Evolutionary conservation across 495 filamentous ascomycete species (phyloP).

Genomic region (Neohortaea acidophila): DNA sequence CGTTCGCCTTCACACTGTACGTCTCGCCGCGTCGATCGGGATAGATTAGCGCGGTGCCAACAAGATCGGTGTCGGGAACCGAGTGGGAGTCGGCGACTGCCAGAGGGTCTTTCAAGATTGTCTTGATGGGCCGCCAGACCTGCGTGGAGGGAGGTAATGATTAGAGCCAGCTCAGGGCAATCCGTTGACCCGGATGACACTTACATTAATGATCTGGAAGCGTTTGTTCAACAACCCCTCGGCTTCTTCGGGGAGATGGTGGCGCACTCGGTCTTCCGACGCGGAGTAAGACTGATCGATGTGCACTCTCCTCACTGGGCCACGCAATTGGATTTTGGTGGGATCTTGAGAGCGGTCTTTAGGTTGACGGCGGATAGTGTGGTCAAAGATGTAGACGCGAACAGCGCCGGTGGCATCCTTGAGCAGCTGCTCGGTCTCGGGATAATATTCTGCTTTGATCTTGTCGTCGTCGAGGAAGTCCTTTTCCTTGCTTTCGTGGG

Average conservation of each 20-base stretch:
- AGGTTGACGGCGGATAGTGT: slow-evolving; percentile 50
- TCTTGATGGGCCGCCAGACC: slow-evolving; percentile 54
- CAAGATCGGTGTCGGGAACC: slow-evolving; percentile 18
- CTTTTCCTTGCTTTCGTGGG: slow-evolving; percentile 18
- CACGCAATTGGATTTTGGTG: slow-evolving; percentile 29
- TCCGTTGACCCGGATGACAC: too few species aligned
- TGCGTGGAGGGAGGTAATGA: background rate
- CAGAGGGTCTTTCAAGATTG: slow-evolving; percentile 46
- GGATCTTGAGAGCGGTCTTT: slow-evolving; percentile 19
- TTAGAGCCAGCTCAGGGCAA: background rate
- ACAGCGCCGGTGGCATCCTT: slow-evolving; percentile 45
- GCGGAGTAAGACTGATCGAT: slow-evolving; percentile 58
- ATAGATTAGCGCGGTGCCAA: slow-evolving; percentile 17
- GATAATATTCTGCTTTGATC: slow-evolving; percentile 51
- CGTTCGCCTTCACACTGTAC: too few species aligned
- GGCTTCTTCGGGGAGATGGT: slow-evolving; percentile 50
- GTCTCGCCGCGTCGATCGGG: too few species aligned
- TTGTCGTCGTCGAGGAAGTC: slow-evolving; percentile 44
- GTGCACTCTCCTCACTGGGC: slow-evolving; percentile 52
- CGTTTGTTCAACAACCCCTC: slow-evolving; percentile 41
- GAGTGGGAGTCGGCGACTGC: slow-evolving; percentile 38
- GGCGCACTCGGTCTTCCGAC: slow-evolving; percentile 37
- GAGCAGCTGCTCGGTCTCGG: slow-evolving; percentile 49
- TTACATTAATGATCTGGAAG: slow-evolving; percentile 54
- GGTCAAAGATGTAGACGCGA: slow-evolving; percentile 56